Evolutionary conservation across 2,329 filamentous ascomycete genomes (phyloP).

Genomic region (Salinomyces thailandicus): DNA sequence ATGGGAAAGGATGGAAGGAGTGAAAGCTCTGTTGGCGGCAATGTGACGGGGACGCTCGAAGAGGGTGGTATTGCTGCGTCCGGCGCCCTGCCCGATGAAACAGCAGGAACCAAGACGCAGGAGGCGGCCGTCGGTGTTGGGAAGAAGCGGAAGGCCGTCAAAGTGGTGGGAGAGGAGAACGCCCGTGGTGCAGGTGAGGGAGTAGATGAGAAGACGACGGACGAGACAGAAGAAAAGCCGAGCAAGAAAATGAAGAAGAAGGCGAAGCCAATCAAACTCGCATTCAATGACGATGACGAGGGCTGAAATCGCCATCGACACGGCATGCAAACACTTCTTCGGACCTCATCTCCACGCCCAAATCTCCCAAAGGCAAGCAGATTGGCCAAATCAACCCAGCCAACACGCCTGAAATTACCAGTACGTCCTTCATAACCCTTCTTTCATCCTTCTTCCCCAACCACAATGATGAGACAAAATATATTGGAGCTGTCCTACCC

Average conservation of each 20-base stretch:
- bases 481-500: conserved; percentile 26
- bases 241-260: conserved; percentile 30
- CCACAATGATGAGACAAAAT: conserved; percentile 7
- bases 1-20: conserved; percentile 20
- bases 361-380: too few relatives aligned
- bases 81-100: conserved; percentile 13
- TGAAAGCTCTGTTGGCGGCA: conserved; percentile 8
- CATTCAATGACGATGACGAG: conserved; percentile 25
- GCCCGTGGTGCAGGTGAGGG: conserved; percentile 10
- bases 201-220: conserved; percentile 6
- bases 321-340: neutral
- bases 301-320: conserved; percentile 4
- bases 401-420: too few relatives aligned
- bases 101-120: conserved; percentile 13
- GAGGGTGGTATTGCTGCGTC: conserved; percentile 11
- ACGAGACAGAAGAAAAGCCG: conserved; percentile 13
- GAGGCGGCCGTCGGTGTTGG: conserved; percentile 14
- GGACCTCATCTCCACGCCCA: neutral
- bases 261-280: conserved; percentile 25
- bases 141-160: conserved; percentile 30
- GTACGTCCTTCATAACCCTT: neutral
- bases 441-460: neutral
- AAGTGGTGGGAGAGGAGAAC: conserved; percentile 25
- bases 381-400: too few relatives aligned
- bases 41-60: conserved; percentile 16